Evolutionary conservation across 2,329 filamentous ascomycete genomes (phyloP).

Genomic region (Tolypocladium tropicale): DNA sequence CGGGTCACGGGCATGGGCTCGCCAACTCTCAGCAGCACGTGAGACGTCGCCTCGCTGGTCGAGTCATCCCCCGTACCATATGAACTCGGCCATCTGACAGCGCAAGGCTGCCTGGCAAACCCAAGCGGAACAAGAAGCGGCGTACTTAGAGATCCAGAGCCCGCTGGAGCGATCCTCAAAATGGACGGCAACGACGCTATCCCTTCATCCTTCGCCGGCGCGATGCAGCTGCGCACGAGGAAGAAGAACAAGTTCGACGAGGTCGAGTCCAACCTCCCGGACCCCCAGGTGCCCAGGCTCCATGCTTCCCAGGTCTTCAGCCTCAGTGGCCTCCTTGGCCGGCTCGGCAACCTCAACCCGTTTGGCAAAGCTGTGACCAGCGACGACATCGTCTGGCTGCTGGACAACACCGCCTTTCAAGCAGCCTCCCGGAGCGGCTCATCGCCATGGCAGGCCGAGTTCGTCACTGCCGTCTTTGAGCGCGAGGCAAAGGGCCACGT

Average conservation of each 20-base stretch:
- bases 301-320: constrained; percentile 9
- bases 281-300: background rate
- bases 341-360: constrained; percentile 44
- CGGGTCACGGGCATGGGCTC: background rate
- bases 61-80: background rate
- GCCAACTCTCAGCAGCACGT: background rate
- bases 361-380: constrained; percentile 48
- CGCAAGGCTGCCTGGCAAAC: constrained; percentile 3
- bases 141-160: background rate
- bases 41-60: background rate
- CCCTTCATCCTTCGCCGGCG: constrained; percentile 20
- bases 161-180: background rate
- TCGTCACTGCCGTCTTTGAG: constrained; percentile 73
- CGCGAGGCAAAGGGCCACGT: constrained; percentile 58
- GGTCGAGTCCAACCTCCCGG: constrained; percentile 35
- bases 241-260: constrained; percentile 37
- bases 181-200: constrained; percentile 8
- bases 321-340: constrained; percentile 32
- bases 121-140: constrained; percentile 10
- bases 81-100: background rate
- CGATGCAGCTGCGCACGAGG: constrained; percentile 41
- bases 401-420: constrained; percentile 81
- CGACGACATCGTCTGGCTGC: constrained; percentile 71
- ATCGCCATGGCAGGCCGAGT: constrained; percentile 64
- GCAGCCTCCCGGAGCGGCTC: constrained; percentile 23